Evolutionary conservation across 768 basidiomycete genomes (phyloP), one percentile per base, ranked within the genome.

Genomic region (Mycena polygramma): DNA sequence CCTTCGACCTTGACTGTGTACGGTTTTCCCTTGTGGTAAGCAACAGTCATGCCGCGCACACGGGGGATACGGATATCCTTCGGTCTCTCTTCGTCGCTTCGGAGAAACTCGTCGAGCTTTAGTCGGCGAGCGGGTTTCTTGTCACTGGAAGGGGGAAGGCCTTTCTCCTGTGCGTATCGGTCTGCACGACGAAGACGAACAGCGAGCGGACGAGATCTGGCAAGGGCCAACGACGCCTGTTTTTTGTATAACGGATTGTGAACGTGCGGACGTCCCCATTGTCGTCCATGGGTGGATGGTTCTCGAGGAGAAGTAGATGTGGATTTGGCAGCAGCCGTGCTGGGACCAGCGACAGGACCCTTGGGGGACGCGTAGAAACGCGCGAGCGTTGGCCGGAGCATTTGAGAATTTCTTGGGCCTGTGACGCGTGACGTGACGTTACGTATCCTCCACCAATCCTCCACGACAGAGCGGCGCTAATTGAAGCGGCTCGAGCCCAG

Each of bases 131-230:
- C 24, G 4, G 68, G 66, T 24, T 73, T 73, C 70, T 73, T 73
- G 36, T 73, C 72, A 69, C 66, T 68, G 49, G 88, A 85, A 20
- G 91, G 90, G 0, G 92, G 91, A 64, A 93, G 85, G 35, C 91
- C 91, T 84, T 81, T 71, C 82, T 82, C 79, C 88, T 91, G 70
- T 80, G 81, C 72, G 57, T 70, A 66, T n/a, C 72, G 70, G 53
- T 74, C 73, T 64, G 81, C 80, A 65, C 93, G 90, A 61, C 93
- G 91, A 20, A 88, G 84, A 66, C 91, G 90, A 59, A 94, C 92
- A 35, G 92, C 91, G 51, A 90, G 86, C 1, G 93, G 93, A 0
- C 92, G 88, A 0, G 93, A 94, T 10, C 89, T 85, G 36, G 90
- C 91, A 51, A 91, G 84, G 2, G 93, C 92, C 30, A 45, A 78